A percentile compares a stretch with the other conserved stretches of the same genome.
These are phyloP conservation scores for Gamarada debralockiae DNA, from an alignment of 495 filamentous ascomycete genomes.

Conservation along the genomic window DNA sequence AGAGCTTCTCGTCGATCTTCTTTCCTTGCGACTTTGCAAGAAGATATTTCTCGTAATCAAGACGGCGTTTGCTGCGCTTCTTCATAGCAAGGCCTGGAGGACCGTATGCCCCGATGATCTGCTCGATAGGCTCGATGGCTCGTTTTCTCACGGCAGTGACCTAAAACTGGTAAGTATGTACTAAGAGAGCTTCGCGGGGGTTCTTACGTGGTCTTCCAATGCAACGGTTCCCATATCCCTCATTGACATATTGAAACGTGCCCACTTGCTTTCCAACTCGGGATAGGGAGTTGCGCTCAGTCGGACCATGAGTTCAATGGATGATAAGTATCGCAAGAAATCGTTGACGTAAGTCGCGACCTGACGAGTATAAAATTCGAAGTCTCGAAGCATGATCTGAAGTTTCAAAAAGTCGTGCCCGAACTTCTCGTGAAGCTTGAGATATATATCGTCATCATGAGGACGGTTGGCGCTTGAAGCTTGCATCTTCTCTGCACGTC, in stretches of 20 bases:
- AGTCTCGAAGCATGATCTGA: slow-evolving; percentile 85
- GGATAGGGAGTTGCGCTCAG: slow-evolving; percentile 58
- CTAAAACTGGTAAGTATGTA: slow-evolving; percentile 35
- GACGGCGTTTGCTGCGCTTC: slow-evolving; percentile 83
- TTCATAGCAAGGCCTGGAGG: slow-evolving; percentile 82
- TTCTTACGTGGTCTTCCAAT: slow-evolving; percentile 80
- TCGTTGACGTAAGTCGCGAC: slow-evolving; percentile 66
- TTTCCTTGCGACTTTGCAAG: slow-evolving; percentile 69
- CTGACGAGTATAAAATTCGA: slow-evolving; percentile 78
- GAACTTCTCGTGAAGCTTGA: slow-evolving; percentile 70
- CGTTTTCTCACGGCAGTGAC: slow-evolving; percentile 70
- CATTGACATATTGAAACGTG: slow-evolving; percentile 74
- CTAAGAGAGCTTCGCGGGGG: not conserved
- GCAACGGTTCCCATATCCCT: slow-evolving; percentile 74
- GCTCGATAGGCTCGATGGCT: slow-evolving; percentile 83
- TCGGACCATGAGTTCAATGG: slow-evolving; percentile 64
- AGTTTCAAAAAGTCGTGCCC: slow-evolving; percentile 84
- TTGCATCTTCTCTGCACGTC: slow-evolving; percentile 50
- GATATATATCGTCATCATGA: slow-evolving; percentile 76
- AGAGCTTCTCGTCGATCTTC: slow-evolving; percentile 75
- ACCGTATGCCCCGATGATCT: slow-evolving; percentile 73
- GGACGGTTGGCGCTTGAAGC: slow-evolving; percentile 55
- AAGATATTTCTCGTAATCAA: slow-evolving; percentile 72
- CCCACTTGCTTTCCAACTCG: slow-evolving; percentile 90
- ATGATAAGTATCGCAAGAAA: slow-evolving; percentile 63